Conservation (phyloP, 306 rosid genomes). For the Arachis hypogaea region DNA sequence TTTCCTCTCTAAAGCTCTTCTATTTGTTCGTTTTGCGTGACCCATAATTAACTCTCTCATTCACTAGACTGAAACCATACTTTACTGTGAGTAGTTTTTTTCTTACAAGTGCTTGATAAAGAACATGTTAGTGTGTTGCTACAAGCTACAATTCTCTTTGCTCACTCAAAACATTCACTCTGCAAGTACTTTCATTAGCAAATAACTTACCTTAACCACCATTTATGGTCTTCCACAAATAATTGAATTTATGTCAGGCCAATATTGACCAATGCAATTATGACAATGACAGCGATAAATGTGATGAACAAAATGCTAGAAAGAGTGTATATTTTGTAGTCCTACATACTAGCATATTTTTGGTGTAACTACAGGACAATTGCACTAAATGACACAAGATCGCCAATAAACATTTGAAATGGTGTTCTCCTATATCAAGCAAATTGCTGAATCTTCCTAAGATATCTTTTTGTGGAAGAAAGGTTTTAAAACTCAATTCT, state of each 20-base stretch:
- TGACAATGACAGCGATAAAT: slow-evolving; percentile 51
- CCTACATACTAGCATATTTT: slow-evolving; percentile 76
- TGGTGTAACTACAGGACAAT: slow-evolving; percentile 69
- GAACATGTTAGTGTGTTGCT: no score
- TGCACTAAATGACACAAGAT: slow-evolving; percentile 78
- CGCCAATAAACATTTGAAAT: slow-evolving; percentile 78
- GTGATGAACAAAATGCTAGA: slow-evolving; percentile 68
- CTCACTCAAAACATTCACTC: no score
- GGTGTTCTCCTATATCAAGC: slow-evolving; percentile 81
- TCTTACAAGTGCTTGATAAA: no score
- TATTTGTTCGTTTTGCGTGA: no score
- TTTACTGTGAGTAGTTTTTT: no score
- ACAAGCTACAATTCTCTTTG: no score
- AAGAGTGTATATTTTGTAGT: slow-evolving; percentile 76
- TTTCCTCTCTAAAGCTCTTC: no score
- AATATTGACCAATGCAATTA: slow-evolving; percentile 61
- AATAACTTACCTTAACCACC: slow-evolving; percentile 91
- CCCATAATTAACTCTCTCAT: no score
- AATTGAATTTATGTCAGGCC: slow-evolving; percentile 49
- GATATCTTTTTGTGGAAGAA: slow-evolving; percentile 58
- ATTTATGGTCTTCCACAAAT: slow-evolving; percentile 71
- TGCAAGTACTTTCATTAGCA: slow-evolving; percentile 22
- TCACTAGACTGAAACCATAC: no score
- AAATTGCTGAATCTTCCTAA: slow-evolving; percentile 66
- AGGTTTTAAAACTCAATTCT: slow-evolving; percentile 67